A percentile compares a stretch with the other conserved stretches of the same genome.
Conservation (phyloP, 345 rosid species). For the Alliaria petiolata region DNA sequence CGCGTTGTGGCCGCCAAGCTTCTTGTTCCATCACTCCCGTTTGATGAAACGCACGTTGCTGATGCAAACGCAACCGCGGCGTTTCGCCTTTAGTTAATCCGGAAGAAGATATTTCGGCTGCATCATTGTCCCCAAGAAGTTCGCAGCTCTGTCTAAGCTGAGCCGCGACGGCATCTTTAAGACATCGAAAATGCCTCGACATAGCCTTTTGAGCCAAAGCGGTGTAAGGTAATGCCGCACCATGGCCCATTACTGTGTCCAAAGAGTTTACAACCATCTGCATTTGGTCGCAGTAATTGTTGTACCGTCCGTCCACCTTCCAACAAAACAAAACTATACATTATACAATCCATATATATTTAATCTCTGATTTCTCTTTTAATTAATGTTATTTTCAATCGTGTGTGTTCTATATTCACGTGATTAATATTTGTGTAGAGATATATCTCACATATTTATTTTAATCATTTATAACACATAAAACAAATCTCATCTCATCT, state of each 20-base stretch:
- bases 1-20: conserved; percentile 96
- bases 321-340: conserved; percentile 20
- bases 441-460: too few species aligned
- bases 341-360: not conserved
- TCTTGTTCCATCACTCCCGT: conserved; percentile 98
- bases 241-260: conserved; percentile 88
- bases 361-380: conserved; percentile 2
- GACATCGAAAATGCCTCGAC: conserved; percentile 94
- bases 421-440: conserved; percentile 11
- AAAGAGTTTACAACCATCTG: conserved; percentile 96
- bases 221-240: conserved; percentile 88
- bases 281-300: conserved; percentile 93
- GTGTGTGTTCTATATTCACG: conserved; percentile 21
- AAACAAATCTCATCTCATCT: too few species aligned
- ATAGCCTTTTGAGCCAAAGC: conserved; percentile 96
- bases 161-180: conserved; percentile 72
- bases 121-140: conserved; percentile 77
- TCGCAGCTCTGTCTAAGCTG: conserved; percentile 78
- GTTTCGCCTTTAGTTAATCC: conserved; percentile 95
- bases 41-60: conserved; percentile 85
- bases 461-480: too few species aligned
- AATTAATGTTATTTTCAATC: not conserved
- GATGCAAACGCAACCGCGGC: conserved; percentile 77
- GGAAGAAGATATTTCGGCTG: conserved; percentile 41
- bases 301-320: conserved; percentile 94